Base-by-base conservation (phyloP, 768 basidiomycete genomes). In the Boletus vinaceobasis region DNA sequence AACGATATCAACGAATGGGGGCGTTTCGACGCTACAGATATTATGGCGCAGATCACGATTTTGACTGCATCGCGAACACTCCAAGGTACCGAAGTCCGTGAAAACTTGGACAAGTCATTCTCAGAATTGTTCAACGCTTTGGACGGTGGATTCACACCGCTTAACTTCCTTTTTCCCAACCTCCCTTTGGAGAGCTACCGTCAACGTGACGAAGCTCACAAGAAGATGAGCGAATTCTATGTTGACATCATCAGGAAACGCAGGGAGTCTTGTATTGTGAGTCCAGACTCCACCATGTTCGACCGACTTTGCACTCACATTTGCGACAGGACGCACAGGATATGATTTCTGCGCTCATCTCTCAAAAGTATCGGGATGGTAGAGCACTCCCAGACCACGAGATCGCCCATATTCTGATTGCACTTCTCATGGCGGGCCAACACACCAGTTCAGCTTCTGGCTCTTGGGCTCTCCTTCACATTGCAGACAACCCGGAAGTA, bases 361-460 rank as follows among this genome's bases (percentile, higher is more conserved):
- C 85, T 57, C 90, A 94, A 67, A 81, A 76, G 48, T 98, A 99
- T 74, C 88, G 90, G 59, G 79, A 82, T 61, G 97, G 97, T 52
- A 77, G 80, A 43, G 67, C 78, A 2, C 79, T 98, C 38, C 80
- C 78, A 57, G 94, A 99, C 66, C 86, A 89, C 61, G 93, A 98
- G 71, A 88, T 98, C 56, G 94, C 97, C 0, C 97, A 98, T 68
- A 95, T 99, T 67, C 86, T 99, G 88, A 99, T 98, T 65, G 97
- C 97, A 15, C 82, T 99, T 43, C 85, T 99, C 59, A 98, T 99
- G 97, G 97, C 97, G 42, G 97, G 97, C 37, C 97, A 99, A 74
- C 97, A 99, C 73, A 99, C 97, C 0, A 92, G 90, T 63, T 97
- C 97, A 14, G 87, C 97, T 2, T 88, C 92, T 21, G 86, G 86